Percentiles rank a stretch among this genome's conserved stretches.
These are phyloP conservation scores for Alternaria arbusti DNA, from an alignment of 2,329 filamentous ascomycete genomes.

Conservation along the genomic window DNA sequence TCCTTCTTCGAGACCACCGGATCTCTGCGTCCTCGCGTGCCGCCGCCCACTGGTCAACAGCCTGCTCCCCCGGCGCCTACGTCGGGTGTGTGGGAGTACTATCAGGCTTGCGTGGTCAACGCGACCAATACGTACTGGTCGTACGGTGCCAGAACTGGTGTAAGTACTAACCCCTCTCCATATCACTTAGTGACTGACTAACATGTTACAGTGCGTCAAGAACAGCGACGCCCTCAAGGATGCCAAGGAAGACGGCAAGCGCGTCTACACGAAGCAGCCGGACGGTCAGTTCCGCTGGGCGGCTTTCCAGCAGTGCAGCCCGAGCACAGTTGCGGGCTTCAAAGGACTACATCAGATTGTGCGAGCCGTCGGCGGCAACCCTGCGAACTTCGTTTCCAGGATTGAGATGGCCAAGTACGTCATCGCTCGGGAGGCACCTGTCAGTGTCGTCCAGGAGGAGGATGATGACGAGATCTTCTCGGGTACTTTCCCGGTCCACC, in stretches of 20 bases:
- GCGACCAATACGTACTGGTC: conserved; percentile 1
- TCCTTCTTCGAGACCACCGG: not conserved
- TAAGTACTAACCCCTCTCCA: not conserved
- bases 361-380: not conserved
- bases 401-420: not conserved
- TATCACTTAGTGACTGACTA: not conserved
- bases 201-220: not conserved
- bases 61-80: not conserved
- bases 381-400: not conserved
- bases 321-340: not conserved
- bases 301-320: not conserved
- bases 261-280: not conserved
- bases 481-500: not conserved
- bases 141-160: not conserved
- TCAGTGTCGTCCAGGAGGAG: not conserved
- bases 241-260: not conserved
- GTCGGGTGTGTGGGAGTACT: not conserved
- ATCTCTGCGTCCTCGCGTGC: not conserved
- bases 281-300: not conserved
- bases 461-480: not conserved
- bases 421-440: not conserved
- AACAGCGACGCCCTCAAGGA: not conserved
- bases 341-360: not conserved
- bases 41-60: not conserved
- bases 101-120: not conserved